Percentiles rank a stretch among this genome's conserved stretches.
Evolutionary conservation across 805 yeast genomes (phyloP).

Genomic region (Tetrapisispora namnaoensis): DNA sequence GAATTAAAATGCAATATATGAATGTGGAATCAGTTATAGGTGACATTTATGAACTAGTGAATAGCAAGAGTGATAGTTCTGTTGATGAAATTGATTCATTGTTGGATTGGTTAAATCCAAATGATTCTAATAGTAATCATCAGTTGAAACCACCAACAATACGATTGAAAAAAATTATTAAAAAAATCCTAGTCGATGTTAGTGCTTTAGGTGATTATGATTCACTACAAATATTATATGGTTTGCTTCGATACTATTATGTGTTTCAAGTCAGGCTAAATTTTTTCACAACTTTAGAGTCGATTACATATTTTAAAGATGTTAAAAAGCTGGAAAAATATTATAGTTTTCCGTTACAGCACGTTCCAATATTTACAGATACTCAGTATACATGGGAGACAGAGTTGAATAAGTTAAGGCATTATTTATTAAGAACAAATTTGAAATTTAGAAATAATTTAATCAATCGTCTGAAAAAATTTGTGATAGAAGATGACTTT

Average conservation of each 20-base stretch:
- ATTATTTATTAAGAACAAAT: constrained; percentile 18
- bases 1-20: background rate
- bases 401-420: constrained; percentile 17
- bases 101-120: constrained; percentile 22
- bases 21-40: background rate
- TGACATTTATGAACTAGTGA: background rate
- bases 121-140: constrained; percentile 16
- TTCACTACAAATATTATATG: background rate
- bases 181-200: constrained; percentile 1
- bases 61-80: background rate
- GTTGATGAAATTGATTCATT: constrained; percentile 20
- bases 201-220: background rate
- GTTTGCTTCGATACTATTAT: constrained; percentile 13
- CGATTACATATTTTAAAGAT: constrained; percentile 13
- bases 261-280: constrained; percentile 16
- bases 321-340: constrained; percentile 15
- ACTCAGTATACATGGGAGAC: constrained; percentile 10
- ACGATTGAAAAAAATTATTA: constrained; percentile 11
- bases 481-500: constrained; percentile 21
- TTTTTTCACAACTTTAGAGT: constrained; percentile 14
- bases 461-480: constrained; percentile 6
- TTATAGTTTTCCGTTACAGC: constrained; percentile 19
- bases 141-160: constrained; percentile 20
- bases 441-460: constrained; percentile 8
- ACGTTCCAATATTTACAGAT: constrained; percentile 8